These are phyloP conservation scores for Amphichorda felina DNA, from an alignment of 2,329 filamentous ascomycete genomes.

Conservation along the genomic window DNA sequence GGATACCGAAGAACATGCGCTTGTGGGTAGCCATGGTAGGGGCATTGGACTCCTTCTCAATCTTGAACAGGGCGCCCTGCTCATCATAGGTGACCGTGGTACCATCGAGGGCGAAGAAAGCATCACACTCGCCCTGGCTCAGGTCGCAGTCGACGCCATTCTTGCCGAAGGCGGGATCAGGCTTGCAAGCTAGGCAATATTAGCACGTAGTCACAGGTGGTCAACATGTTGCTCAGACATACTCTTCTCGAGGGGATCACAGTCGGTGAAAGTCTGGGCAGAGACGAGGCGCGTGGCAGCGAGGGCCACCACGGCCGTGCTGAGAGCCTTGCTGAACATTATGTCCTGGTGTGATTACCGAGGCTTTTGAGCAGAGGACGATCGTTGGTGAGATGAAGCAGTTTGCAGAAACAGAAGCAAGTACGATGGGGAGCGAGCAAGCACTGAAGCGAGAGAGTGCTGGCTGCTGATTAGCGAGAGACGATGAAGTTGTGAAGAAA, in stretches of 20 bases:
- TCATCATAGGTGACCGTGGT: slow-evolving; percentile 35
- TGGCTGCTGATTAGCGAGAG: slow-evolving; percentile 1
- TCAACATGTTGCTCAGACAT: no score
- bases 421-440: not conserved
- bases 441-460: slow-evolving; percentile 3
- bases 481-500: not conserved
- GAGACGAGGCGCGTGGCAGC: slow-evolving; percentile 35
- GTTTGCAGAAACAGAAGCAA: slow-evolving; percentile 1
- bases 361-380: no score
- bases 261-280: slow-evolving; percentile 44
- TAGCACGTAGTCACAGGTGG: slow-evolving; percentile 7
- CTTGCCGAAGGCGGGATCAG: slow-evolving; percentile 65
- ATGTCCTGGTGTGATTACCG: no score
- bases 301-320: slow-evolving; percentile 32
- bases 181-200: slow-evolving; percentile 46
- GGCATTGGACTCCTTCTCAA: slow-evolving; percentile 52
- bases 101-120: slow-evolving; percentile 33
- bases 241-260: slow-evolving; percentile 42
- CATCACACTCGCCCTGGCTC: slow-evolving; percentile 54
- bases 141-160: slow-evolving; percentile 54
- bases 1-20: slow-evolving; percentile 94
- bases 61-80: slow-evolving; percentile 48
- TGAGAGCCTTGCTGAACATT: slow-evolving; percentile 33
- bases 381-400: not conserved
- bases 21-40: slow-evolving; percentile 66